Evolutionary conservation across 139 green algal genomes (phyloP), one percentile per base, ranked within the genome.

Genomic region (Raphidocelis subcapitata): DNA sequence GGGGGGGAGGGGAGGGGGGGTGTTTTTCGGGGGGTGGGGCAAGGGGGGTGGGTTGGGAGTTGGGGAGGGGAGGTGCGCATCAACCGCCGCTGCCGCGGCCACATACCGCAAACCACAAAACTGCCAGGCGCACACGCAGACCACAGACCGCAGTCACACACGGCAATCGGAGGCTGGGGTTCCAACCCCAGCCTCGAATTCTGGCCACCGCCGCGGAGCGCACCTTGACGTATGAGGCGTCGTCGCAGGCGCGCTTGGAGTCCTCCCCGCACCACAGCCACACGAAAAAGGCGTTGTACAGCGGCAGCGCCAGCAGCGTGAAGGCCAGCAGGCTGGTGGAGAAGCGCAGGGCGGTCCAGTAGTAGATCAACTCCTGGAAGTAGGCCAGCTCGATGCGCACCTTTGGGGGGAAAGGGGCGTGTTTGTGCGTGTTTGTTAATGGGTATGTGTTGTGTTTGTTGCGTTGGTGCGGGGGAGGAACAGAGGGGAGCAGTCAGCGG

Each of bases 401-500:
- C 63, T 41, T 59, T 2, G 63, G 56, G 26, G 63, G 47, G 63
- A 37, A 69, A n/a, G 36, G n/a, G 20, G 63, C 63, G 24, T 29
- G 41, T 26, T 56, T 12, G 37, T 69, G 5, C n/a, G 46, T 54
- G 15, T 15, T 16, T 15, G 46, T 54, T 54, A 15, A 54, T 15
- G 15, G 18, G 46, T 24, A 24, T 15, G 46, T 54, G 46, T 54
- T 54, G 46, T 54, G 46, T 15, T 54, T 54, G 18, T 54, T 12
- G 56, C 26, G 52, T 21, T 26, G 52, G 5, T 29, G 16, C 21
- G 16, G 16, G 5, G 14, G 16, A 8, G 5, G 21, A 24, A 32
- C 8, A 2, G 60, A 44, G 46, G 29, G 46, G 20, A 15, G 64
- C 46, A 4, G 64, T 44, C 64, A 28, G 15, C n/a, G n/a, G n/a